Percentiles rank a stretch among this genome's conserved stretches.
Conservation (phyloP, 148 eudicot species). For the Rhododendron williamsianum region DNA sequence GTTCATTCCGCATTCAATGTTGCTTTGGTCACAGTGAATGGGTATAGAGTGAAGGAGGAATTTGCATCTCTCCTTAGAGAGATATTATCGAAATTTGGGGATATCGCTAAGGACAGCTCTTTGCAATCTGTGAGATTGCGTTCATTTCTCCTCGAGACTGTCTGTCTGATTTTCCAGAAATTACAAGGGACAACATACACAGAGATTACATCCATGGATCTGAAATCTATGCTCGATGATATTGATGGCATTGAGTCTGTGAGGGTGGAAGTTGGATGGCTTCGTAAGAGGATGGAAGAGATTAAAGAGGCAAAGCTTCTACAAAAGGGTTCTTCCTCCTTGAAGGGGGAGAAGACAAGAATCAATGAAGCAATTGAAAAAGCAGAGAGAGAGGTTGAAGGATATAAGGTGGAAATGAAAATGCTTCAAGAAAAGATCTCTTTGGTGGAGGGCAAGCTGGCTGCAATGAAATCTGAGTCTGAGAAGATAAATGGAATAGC, state of each 20-base stretch:
- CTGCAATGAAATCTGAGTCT: not conserved
- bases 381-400: not conserved
- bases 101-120: not conserved
- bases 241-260: not conserved
- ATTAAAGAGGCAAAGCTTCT: constrained; percentile 3
- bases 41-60: constrained; percentile 8
- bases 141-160: not conserved
- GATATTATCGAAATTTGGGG: not conserved
- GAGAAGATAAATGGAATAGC: not conserved
- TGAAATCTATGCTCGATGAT: not conserved
- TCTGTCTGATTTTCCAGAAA: not conserved
- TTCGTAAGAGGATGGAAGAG: not conserved
- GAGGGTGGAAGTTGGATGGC: not conserved
- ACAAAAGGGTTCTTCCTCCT: not conserved
- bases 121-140: not conserved
- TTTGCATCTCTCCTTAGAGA: not conserved
- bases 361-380: not conserved
- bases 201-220: not conserved
- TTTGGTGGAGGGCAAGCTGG: not conserved
- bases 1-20: not conserved
- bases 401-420: not conserved
- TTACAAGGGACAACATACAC: not conserved
- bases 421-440: constrained; percentile 8
- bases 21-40: constrained; percentile 4
- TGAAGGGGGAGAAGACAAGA: constrained; percentile 2